Percentiles rank a stretch among this genome's conserved stretches.
These are phyloP conservation scores for Fraxinus americana DNA, from an alignment of 257 asterid species.

Conservation along the genomic window DNA sequence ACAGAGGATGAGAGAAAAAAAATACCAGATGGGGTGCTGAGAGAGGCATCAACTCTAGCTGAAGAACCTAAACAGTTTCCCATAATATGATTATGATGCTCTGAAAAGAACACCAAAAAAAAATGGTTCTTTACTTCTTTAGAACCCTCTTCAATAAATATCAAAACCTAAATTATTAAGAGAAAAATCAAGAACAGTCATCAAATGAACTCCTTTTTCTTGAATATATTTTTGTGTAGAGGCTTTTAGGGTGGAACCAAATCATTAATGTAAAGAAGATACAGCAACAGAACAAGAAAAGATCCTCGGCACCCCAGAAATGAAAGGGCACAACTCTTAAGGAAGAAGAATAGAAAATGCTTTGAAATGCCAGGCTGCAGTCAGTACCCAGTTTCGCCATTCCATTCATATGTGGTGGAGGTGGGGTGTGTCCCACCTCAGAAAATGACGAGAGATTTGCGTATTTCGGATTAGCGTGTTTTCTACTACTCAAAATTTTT, in stretches of 20 bases:
- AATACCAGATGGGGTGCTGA: slow-evolving; percentile 35
- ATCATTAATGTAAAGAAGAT: not conserved
- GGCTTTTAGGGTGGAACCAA: not conserved
- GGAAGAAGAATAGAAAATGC: not conserved
- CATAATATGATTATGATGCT: slow-evolving; percentile 27
- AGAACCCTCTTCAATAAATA: not conserved
- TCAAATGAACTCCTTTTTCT: not conserved
- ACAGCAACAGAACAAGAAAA: not conserved
- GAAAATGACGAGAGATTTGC: not conserved
- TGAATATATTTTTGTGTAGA: not conserved
- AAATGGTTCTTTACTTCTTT: not conserved
- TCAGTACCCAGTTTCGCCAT: not conserved
- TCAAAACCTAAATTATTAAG: not conserved
- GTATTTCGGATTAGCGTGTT: not conserved
- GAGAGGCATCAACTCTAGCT: slow-evolving; percentile 37
- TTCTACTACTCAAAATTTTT: not conserved
- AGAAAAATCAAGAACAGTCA: not conserved
- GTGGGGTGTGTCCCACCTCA: not conserved
- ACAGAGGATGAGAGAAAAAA: not conserved
- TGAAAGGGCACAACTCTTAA: not conserved
- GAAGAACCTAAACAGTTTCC: slow-evolving; percentile 43
- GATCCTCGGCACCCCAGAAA: not conserved
- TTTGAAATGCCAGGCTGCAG: not conserved
- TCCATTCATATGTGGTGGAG: not conserved
- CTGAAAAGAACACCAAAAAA: not conserved